Evolutionary conservation across 306 rosid genomes (phyloP), one percentile per base, ranked within the genome.

Genomic region (Parietaria judaica): DNA sequence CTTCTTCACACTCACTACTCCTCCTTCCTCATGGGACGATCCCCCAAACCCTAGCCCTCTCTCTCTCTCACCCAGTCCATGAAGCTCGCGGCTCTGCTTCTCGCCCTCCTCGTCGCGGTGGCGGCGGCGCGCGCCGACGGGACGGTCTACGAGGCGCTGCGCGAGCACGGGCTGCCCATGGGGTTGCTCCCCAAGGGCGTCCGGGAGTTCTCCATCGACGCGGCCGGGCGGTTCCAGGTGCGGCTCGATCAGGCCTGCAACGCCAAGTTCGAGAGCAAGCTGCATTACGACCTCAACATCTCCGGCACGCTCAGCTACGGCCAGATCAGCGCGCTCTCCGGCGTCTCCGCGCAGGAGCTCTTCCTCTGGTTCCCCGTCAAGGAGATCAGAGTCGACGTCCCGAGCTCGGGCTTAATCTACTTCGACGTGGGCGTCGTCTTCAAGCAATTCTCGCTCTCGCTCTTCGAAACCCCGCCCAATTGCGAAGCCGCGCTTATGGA

Each of bases 361-460:
- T 90, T 90, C 64, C 87, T 90, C 34, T 87, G 97, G 97, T 69
- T 90, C n/a, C 78, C 70, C 5, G 97, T 90, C 14, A 79, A 74
- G 66, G 88, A 79, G 14, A 90, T 90, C 60, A 74, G 85, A 12
- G 94, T 90, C n/a, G 97, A 90, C 58, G 58, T 90, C 7, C 97
- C 97, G 0, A 84, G 77, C 67, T 68, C 97, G 6, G 97, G 97
- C 8, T 54, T 84, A 60, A 90, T 90, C 66, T 84, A 87, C 75
- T 87, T 90, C 51, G 86, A 87, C 56, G 95, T 90, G 0, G 97
- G 94, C 14, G 85, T 85, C 44, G 94, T 82, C 44, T 64, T 8
- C 46, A 87, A 87, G 75, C 85, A 80, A 61, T 90, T 87, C 80
- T 67, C 94, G 7, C 56, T 81, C 64, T 84, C 97, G 4, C 88